Conservation (phyloP, 2,329 filamentous ascomycete species). For the Aspergillus sp. region DNA sequence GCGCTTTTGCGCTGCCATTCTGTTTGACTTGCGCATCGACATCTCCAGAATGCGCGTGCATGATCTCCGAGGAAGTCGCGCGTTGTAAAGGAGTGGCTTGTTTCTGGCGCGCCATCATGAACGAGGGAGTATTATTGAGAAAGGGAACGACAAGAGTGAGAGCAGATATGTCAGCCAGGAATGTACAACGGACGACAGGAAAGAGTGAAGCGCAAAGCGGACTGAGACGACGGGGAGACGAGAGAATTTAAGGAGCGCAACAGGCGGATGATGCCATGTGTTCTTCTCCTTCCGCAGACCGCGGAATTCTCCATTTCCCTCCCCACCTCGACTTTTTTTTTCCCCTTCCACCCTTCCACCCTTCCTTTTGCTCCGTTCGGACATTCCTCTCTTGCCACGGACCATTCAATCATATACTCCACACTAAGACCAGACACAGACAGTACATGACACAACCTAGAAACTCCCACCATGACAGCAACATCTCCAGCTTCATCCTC, state of each 20-base stretch:
- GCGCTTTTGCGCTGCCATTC: conserved; percentile 31
- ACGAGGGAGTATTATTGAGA: conserved; percentile 5
- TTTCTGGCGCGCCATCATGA: conserved; percentile 68
- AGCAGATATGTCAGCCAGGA: not conserved
- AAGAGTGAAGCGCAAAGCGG: not conserved
- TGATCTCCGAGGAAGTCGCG: conserved; percentile 66
- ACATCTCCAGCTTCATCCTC: conserved; percentile 4
- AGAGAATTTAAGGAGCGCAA: not conserved
- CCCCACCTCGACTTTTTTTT: conserved; percentile 1
- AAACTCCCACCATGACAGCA: not conserved
- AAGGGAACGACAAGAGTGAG: not conserved
- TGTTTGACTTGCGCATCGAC: conserved; percentile 27
- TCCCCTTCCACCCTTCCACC: not conserved
- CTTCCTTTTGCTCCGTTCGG: not conserved
- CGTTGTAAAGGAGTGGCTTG: conserved; percentile 65
- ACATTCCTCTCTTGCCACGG: not conserved
- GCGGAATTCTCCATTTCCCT: not conserved
- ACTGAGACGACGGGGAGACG: not conserved
- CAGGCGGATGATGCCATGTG: conserved; percentile 36
- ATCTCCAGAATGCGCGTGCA: conserved; percentile 40
- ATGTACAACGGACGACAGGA: not conserved
- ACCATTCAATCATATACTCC: not conserved
- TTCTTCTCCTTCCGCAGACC: conserved; percentile 34
- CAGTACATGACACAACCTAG: not conserved
- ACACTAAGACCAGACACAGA: not conserved